Evolutionary conservation across 169 alveolate genomes (phyloP).

Genomic region (Cryptosporidium baileyi): DNA sequence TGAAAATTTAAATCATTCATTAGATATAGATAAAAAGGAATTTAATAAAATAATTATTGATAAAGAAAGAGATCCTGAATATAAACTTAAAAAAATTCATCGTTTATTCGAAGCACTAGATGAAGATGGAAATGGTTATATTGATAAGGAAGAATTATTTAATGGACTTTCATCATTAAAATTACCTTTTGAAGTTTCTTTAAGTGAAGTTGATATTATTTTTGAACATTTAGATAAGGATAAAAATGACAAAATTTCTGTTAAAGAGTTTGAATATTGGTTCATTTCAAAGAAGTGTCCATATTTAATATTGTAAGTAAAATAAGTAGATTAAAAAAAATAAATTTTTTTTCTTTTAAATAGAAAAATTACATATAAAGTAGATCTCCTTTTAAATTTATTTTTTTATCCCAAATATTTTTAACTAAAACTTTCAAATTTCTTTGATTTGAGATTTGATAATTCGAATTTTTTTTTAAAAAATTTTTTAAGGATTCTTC

Average conservation of each 20-base stretch:
- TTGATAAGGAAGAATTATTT: constrained; percentile 6
- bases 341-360: too few relatives aligned
- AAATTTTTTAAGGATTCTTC: neutral
- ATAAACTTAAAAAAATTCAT: constrained; percentile 24
- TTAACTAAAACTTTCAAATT: neutral
- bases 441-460: neutral
- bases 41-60: neutral
- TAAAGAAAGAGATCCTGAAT: constrained; percentile 44
- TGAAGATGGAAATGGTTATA: constrained; percentile 52
- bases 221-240: constrained; percentile 37
- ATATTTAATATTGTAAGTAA: constrained; percentile 3
- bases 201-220: constrained; percentile 18
- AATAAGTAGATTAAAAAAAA: neutral
- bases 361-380: neutral
- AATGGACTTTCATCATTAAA: constrained; percentile 3
- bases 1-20: neutral
- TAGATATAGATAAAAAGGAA: neutral
- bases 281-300: constrained; percentile 53
- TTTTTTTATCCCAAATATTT: neutral
- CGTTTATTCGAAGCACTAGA: constrained; percentile 27
- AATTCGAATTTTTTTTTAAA: neutral
- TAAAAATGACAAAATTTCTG: neutral
- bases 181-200: constrained; percentile 6
- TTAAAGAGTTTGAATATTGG: constrained; percentile 54
- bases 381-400: neutral